Evolutionary conservation across 108 stramenopile species (phyloP), one percentile per base, ranked within the genome.

Genomic region (Nitzschia inconspicua): DNA sequence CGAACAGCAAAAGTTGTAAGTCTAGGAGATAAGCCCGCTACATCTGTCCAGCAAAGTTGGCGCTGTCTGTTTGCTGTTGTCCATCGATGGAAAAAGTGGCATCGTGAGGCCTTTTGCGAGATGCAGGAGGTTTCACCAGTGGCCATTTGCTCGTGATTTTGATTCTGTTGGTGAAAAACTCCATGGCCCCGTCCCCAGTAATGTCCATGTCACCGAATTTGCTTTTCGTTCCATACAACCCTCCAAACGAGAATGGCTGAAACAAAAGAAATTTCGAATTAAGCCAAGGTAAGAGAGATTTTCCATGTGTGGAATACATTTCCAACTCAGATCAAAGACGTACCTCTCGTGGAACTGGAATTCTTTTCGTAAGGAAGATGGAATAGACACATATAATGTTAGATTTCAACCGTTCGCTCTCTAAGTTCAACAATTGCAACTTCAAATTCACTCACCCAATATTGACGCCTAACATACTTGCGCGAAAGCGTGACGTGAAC

Each of bases 181-280:
- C 95, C 66, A 98, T 88, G 1, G 86, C 96, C 0, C 95, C 97
- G 51, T 97, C 96, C 6, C 94, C 95, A 1, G 97, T 98, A 51
- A 98, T 97, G 50, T 98, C 97, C 74, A 91, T 88, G 52, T 94
- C 93, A 1, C 97, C 97, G 62, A 87, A 98, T 64, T 98, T 98
- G 78, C 85, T 87, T 34, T 68, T 47, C 4, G 95, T 98, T 23
- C 95, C 96, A 57, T 95, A 95, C 47, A 94, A 58, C 2, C 95
- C 95, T 20, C 94, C 95, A 70, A 96, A 96, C 0, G 86, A 74
- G 67, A 98, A 98, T 0, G 97, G 97, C 60, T 98, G 91, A 88
- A 20, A 93, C 10, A 20, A 16, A 52, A 52, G 26, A 29, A 29
- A 52, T 11, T 11, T 14, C 37, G 11, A 39, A 39, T 8, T 27